Conservation (phyloP, 2,329 filamentous ascomycete species). For the Colletotrichum camelliae region DNA sequence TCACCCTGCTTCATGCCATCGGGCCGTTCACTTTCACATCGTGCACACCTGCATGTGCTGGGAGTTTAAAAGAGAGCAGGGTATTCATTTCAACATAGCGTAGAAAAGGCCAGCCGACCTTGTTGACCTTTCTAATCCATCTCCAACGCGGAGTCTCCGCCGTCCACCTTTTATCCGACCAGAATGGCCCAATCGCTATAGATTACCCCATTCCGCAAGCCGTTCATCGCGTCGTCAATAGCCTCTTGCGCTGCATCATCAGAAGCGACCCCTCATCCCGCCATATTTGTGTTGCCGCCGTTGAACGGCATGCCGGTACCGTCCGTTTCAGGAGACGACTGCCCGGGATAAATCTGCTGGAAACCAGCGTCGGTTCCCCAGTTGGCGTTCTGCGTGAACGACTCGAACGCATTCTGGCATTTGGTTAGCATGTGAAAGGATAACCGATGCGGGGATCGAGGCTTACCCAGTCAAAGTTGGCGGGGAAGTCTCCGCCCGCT, state of each 20-base stretch:
- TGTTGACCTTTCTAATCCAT: not conserved
- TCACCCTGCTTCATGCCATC: not conserved
- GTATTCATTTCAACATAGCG: constrained; percentile 6
- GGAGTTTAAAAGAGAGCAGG: constrained; percentile 5
- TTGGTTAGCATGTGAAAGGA: constrained; percentile 26
- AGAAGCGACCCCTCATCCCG: not conserved
- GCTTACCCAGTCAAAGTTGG: constrained; percentile 66
- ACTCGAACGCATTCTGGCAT: constrained; percentile 60
- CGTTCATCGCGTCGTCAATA: constrained; percentile 1
- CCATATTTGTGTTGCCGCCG: not conserved
- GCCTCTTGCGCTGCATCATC: not conserved
- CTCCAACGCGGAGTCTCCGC: not conserved
- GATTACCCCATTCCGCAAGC: not conserved
- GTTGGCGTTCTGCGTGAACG: constrained; percentile 59
- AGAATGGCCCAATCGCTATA: not conserved
- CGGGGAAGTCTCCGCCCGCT: constrained; percentile 42
- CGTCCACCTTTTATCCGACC: not conserved
- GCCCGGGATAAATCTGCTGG: constrained; percentile 43
- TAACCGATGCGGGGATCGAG: not conserved
- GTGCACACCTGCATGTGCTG: not conserved
- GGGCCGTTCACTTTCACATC: not conserved
- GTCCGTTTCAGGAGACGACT: constrained; percentile 15
- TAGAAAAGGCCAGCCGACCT: not conserved
- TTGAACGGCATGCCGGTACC: constrained; percentile 1
- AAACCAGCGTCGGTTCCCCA: constrained; percentile 59